Evolutionary conservation across 805 yeast species (phyloP), one percentile per base, ranked within the genome.

Genomic region (Sugiyamaella valdiviana): DNA sequence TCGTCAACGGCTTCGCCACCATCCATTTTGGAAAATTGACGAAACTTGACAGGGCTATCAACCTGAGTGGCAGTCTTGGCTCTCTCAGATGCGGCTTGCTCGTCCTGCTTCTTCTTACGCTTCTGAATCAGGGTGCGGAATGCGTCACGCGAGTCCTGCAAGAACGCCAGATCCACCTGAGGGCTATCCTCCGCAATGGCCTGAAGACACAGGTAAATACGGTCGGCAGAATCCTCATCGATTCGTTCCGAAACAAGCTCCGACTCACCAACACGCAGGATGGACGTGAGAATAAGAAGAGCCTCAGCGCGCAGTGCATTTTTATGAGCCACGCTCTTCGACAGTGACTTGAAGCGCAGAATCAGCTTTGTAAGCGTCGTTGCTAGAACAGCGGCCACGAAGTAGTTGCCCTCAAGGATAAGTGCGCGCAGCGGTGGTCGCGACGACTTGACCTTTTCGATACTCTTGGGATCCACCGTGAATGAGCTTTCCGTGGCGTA

Each of bases 161-260:
- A 76, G 72, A 87, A 93, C 20, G 93, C 89, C 43, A 72, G 54
- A 53, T 83, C 82, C 10, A 71, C 59, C 46, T 65, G 68, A 45
- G 73, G 72, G 23, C 67, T 63, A 49, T 78, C 73, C 36, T 80
- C 82, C 15, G 63, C 55, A 58, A 95, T 75, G 51, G 85, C 80
- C 58, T 85, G 81, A 59, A 93, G 79, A 63, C 91, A 90, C n/a
- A 91, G 75, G 66, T 89, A 72, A 49, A 93, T 83, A 71, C 98
- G 80, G 70, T 93, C 99, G n/a, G 85, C 80, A 2, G 97, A 86
- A 69, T 95, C 99, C 70, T 93, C 99, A 63, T 93, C 97, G 54
- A 91, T 89, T 59, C 79, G 79, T 63, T 83, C 81, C 53, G 79
- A 74, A 20, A 79, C 91, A 49, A 75, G 71, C 15, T 76, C 66